phyloP scores from a whole-genome alignment of 345 rosid genomes.

The Theobroma cacao region DNA sequence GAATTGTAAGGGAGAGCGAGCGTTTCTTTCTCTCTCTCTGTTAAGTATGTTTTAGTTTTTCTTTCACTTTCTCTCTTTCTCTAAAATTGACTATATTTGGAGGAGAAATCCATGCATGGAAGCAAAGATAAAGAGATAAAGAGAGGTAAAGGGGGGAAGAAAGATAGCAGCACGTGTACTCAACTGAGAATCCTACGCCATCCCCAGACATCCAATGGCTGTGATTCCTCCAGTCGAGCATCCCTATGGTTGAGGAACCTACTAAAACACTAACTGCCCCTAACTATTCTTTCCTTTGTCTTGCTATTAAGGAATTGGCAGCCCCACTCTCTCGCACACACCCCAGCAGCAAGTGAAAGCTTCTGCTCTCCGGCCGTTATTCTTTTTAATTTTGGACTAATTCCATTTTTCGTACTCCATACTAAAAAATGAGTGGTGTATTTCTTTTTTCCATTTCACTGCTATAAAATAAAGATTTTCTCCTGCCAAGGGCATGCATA shows the following conservation, averaged over 20 bases:
- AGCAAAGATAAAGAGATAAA: conserved; percentile 51
- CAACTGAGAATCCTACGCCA: conserved; percentile 40
- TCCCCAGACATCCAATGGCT: conserved; percentile 30
- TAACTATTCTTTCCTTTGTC: conserved; percentile 48
- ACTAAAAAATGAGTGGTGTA: not conserved
- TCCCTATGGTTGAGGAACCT: conserved; percentile 17
- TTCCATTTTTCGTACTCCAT: not conserved
- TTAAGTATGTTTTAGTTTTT: not conserved
- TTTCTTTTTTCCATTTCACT: not conserved
- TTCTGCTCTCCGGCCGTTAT: conserved; percentile 19
- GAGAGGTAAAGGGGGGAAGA: conserved; percentile 19
- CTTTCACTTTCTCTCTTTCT: not conserved
- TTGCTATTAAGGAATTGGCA: conserved; percentile 19
- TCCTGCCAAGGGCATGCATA: not conserved
- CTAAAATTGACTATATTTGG: conserved; percentile 27
- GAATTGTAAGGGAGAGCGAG: not conserved
- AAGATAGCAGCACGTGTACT: conserved; percentile 50
- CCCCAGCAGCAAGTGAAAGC: conserved; percentile 14
- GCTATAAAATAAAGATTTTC: too few species aligned
- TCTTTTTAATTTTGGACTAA: not conserved
- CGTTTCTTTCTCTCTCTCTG: conserved; percentile 8
- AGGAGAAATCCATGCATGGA: conserved; percentile 73
- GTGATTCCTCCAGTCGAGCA: conserved; percentile 21
- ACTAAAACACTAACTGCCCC: conserved; percentile 19
- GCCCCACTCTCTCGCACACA: not conserved